Evolutionary conservation across 1,284 basidiomycete genomes (phyloP).

Genomic region (Mycosarcoma maydis): DNA sequence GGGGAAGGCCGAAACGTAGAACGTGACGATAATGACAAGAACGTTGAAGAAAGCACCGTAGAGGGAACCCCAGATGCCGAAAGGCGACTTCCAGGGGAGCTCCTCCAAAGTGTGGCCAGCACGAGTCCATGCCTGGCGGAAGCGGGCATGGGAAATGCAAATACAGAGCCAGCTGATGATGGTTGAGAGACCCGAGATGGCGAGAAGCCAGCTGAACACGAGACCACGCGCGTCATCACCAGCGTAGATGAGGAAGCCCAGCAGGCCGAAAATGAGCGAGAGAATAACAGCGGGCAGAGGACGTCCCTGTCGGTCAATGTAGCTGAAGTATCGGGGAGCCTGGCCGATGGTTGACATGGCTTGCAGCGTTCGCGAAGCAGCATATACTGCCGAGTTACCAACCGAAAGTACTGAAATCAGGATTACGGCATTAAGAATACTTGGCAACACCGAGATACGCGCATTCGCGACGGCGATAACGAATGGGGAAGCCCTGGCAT

Average conservation of each 20-base stretch:
- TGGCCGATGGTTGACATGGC: slow-evolving; percentile 67
- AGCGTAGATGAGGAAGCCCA: slow-evolving; percentile 67
- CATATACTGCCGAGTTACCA: slow-evolving; percentile 68
- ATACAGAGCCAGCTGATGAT: slow-evolving; percentile 69
- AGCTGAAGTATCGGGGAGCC: slow-evolving; percentile 68
- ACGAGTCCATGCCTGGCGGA: slow-evolving; percentile 72
- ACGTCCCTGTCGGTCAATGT: slow-evolving; percentile 71
- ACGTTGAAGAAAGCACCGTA: slow-evolving; percentile 67
- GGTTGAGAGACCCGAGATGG: slow-evolving; percentile 70
- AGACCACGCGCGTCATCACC: slow-evolving; percentile 59
- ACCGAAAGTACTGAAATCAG: slow-evolving; percentile 68
- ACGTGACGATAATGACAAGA: slow-evolving; percentile 48
- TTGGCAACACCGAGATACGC: slow-evolving; percentile 68
- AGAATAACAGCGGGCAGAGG: slow-evolving; percentile 68
- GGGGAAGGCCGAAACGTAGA: slow-evolving; percentile 54
- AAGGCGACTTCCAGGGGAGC: slow-evolving; percentile 70
- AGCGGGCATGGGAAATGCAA: slow-evolving; percentile 69
- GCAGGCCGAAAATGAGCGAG: slow-evolving; percentile 55
- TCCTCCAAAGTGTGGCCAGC: slow-evolving; percentile 70
- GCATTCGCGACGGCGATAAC: slow-evolving; percentile 70
- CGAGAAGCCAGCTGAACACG: slow-evolving; percentile 70
- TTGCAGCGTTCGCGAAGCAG: slow-evolving; percentile 67
- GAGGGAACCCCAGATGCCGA: slow-evolving; percentile 69
- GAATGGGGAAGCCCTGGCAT: slow-evolving; percentile 70
- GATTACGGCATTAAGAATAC: slow-evolving; percentile 70